A percentile compares a stretch with the other conserved stretches of the same genome.
Conservation (phyloP, 371 early-diverging fungal genomes). For the Basidiobolus meristosporus region DNA sequence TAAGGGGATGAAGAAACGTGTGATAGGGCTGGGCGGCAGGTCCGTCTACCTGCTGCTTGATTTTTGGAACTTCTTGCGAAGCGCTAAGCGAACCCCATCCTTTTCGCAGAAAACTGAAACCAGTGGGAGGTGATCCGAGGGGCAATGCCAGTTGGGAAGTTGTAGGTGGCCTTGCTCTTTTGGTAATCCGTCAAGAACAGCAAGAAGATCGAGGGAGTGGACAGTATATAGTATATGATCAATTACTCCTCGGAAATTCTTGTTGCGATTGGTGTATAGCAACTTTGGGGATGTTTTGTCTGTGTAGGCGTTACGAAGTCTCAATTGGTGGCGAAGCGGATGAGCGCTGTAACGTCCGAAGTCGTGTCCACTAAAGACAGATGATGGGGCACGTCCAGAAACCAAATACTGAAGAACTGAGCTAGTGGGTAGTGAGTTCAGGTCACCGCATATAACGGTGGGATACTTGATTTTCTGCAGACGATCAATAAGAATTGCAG, state of each 20-base stretch:
- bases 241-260: conserved; percentile 75
- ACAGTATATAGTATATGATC: conserved; percentile 86
- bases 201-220: conserved; percentile 8
- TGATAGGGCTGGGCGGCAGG: no score
- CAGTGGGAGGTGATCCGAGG: background rate
- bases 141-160: background rate
- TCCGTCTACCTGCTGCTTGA: no score
- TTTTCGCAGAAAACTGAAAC: background rate
- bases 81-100: no score
- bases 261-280: conserved; percentile 85
- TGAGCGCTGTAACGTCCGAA: conserved; percentile 72
- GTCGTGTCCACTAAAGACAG: conserved; percentile 48
- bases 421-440: conserved; percentile 81
- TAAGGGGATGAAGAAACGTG: no score
- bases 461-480: conserved; percentile 12
- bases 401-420: conserved; percentile 76
- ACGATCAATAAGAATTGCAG: conserved; percentile 58
- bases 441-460: conserved; percentile 78
- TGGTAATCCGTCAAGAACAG: conserved; percentile 9
- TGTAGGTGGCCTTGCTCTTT: background rate
- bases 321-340: conserved; percentile 50
- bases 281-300: conserved; percentile 41
- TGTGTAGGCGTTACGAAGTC: conserved; percentile 40
- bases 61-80: no score
- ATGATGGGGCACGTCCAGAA: conserved; percentile 36